Base-by-base conservation (phyloP, 345 rosid genomes). In the Nasturtium officinale region DNA sequence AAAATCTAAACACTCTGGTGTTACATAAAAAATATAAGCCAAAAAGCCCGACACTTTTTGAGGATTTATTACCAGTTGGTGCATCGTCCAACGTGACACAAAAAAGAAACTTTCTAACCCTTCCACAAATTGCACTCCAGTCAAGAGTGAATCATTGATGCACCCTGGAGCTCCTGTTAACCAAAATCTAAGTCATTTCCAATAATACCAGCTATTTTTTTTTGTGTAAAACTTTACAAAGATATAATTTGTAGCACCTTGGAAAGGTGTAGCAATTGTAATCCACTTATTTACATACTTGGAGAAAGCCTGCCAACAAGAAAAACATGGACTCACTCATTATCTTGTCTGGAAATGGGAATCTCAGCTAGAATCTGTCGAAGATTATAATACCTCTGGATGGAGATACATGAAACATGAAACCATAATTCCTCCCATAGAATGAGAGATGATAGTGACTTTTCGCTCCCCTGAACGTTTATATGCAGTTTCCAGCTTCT, bases 71-170 rank as follows among this genome's bases (percentile, higher is more conserved):
- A 92, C 98, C 92, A 92, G 77, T 77, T 92, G 98, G 79, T 92
- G 98, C 92, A 90, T 87, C 1, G 95, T 90, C 98, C 98, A 92
- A 61, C 96, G 74, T 45, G 92, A 85, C 35, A 92, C 96, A 75
- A 92, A 90, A 74, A 92, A 92, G 83, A 80, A 88, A 77, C 89
- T 86, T 72, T 88, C 95, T 5, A 92, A 77, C 65, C 96, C 98
- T 83, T 92, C 92, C 71, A 92, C 87, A 78, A 92, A 92, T 80
- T 92, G 98, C 79, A 92, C 73, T 48, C 98, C 98, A 3, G 98
- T 92, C 79, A 92, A 83, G 65, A 92, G 86, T 65, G 96, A 81
- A 81, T 92, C 98, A 65, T 78, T 92, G 82, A 92, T 74, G 78
- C 91, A 90, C 53, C 98, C 98, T 4, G 96, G 96, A 46, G 96